Evolutionary conservation across 192 early-diverging fungal species (phyloP), one percentile per base, ranked within the genome.

Genomic region (Haplosporangium gracile): DNA sequence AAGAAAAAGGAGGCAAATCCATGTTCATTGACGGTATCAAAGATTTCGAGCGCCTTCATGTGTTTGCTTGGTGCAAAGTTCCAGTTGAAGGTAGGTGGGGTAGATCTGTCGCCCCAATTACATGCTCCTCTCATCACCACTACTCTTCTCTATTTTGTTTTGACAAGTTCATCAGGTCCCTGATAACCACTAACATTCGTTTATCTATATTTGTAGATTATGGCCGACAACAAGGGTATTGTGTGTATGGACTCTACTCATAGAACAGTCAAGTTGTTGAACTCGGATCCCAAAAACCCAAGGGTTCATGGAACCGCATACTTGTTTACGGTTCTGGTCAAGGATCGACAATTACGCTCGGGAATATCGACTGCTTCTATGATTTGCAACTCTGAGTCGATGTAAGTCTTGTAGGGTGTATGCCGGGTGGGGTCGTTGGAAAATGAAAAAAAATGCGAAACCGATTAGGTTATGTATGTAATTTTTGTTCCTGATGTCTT

Each of bases 381-480:
- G 68, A 32, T 68, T 38, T 68, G 68, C 68, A 68, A 68, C 68
- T 68, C 68, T 68, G 68, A 68, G 36, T 68, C 68, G 32, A 68
- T 68, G 68, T 68, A 36, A 36, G 68, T 68, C 15, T 55, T 18
- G 20, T 55, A 24, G 16, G 15, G 53, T 55, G 53, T 24, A 55
- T 5, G 53, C 20, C 53, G 40, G 6, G 6, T 40, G 40, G n/a
- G 40, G 40, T 6, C 40, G 40, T 40, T 40, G 40, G 40, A 40
- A 40, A 40, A 6, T 40, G 40, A 6, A 40, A 40, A 40, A 40
- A 5, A 40, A 40, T n/a, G n/a, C n/a, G n/a, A n/a, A n/a, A n/a
- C n/a, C n/a, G n/a, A n/a, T n/a, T n/a, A n/a, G n/a, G n/a, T n/a
- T n/a, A n/a, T n/a, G n/a, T n/a, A n/a, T n/a, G n/a, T 40, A 40